Percentiles rank a stretch among this genome's conserved stretches.
These are phyloP conservation scores for Colletotrichum tropicicola DNA, from an alignment of 2,329 filamentous ascomycete species.

Conservation along the genomic window DNA sequence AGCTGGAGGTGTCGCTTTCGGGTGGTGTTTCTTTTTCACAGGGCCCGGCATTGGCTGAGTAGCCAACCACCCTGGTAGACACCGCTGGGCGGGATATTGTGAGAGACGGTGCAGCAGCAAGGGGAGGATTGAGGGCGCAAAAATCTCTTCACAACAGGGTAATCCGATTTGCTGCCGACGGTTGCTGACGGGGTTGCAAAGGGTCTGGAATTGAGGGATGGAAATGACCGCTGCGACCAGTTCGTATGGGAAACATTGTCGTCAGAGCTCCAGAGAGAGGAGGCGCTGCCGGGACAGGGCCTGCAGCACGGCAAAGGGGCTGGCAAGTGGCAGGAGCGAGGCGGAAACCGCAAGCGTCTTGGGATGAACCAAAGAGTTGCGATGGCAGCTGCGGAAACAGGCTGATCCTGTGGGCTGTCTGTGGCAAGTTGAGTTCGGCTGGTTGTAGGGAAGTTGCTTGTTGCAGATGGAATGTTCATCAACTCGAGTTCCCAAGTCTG, in stretches of 20 bases:
- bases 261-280: constrained; percentile 22
- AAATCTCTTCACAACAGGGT: constrained; percentile 18
- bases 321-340: background rate
- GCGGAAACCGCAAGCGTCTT: constrained; percentile 18
- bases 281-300: constrained; percentile 25
- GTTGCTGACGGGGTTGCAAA: constrained; percentile 1
- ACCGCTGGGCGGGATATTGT: constrained; percentile 23
- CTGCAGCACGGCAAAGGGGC: constrained; percentile 15
- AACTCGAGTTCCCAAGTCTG: no score
- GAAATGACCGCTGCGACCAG: background rate
- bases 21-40: background rate
- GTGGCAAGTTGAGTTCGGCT: background rate
- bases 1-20: constrained; percentile 4
- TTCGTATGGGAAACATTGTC: background rate
- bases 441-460: constrained; percentile 20
- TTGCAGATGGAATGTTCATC: background rate
- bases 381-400: background rate
- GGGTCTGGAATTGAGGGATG: background rate
- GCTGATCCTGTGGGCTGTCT: background rate
- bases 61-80: background rate
- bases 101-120: constrained; percentile 16
- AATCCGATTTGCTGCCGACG: constrained; percentile 24
- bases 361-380: constrained; percentile 22
- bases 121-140: constrained; percentile 3
- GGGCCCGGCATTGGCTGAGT: background rate